phyloP scores from a whole-genome alignment of 768 basidiomycete species.

The Leccinum disarticulatum region DNA sequence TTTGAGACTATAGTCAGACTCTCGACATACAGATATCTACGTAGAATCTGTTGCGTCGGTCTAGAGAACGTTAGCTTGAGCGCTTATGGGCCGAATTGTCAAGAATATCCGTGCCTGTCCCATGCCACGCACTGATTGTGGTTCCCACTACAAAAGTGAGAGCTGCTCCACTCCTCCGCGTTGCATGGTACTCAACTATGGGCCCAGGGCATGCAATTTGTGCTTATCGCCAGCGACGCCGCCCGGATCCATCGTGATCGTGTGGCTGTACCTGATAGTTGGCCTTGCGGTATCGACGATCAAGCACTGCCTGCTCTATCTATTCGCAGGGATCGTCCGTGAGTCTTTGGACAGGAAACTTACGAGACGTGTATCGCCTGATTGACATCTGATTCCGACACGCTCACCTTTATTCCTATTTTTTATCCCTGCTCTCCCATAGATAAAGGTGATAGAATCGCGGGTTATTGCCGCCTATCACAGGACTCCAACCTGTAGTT shows the following conservation, averaged over 20 bases:
- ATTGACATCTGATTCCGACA: background rate
- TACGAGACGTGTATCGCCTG: slow-evolving; percentile 13
- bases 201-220: background rate
- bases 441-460: slow-evolving; percentile 21
- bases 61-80: too few species aligned
- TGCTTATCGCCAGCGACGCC: background rate
- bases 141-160: background rate
- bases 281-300: slow-evolving; percentile 18
- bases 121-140: slow-evolving; percentile 2
- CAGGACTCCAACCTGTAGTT: background rate
- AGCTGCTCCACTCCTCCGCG: background rate
- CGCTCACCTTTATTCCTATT: background rate
- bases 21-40: too few species aligned
- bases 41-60: too few species aligned
- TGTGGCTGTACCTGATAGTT: background rate
- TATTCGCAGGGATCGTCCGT: slow-evolving; percentile 10
- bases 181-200: background rate
- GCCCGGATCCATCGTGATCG: slow-evolving; percentile 2
- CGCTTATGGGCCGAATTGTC: too few species aligned
- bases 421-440: slow-evolving; percentile 15
- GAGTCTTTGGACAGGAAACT: background rate
- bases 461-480: slow-evolving; percentile 8
- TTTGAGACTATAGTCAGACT: too few species aligned
- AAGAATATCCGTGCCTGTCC: slow-evolving; percentile 13
- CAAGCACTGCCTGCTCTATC: slow-evolving; percentile 6